phyloP scores from a whole-genome alignment of 2,329 filamentous ascomycete genomes.

The Beauveria caledonica region DNA sequence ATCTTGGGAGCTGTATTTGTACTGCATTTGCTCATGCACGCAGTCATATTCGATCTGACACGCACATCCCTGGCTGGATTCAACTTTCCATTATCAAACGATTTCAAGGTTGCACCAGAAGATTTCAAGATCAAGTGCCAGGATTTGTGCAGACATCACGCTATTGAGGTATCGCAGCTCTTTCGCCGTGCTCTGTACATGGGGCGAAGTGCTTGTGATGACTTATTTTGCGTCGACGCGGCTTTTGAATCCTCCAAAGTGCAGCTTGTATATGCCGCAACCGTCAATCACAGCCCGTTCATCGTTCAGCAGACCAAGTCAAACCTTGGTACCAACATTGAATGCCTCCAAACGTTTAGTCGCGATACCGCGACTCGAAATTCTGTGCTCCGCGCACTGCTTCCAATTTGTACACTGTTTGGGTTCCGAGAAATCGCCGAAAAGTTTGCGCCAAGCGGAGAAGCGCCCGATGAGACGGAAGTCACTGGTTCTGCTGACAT shows the following conservation, averaged over 20 bases:
- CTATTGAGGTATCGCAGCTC: constrained; percentile 17
- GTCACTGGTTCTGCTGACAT: constrained; percentile 16
- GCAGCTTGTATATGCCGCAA: constrained; percentile 20
- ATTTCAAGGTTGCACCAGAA: constrained; percentile 16
- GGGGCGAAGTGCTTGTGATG: constrained; percentile 16
- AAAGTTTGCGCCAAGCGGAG: constrained; percentile 13
- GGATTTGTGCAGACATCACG: constrained; percentile 17
- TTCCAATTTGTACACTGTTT: constrained; percentile 17
- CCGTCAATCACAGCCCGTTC: constrained; percentile 15
- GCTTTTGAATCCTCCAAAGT: constrained; percentile 20
- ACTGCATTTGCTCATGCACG: constrained; percentile 19
- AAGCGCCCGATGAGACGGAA: constrained; percentile 11
- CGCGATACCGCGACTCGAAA: constrained; percentile 14
- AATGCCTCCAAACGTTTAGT: constrained; percentile 14
- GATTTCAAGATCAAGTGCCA: constrained; percentile 17
- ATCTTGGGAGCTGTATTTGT: constrained; percentile 18
- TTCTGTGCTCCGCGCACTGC: constrained; percentile 15
- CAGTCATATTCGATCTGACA: constrained; percentile 19
- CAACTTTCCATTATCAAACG: constrained; percentile 18
- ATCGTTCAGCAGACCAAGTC: constrained; percentile 15
- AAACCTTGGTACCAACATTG: constrained; percentile 17
- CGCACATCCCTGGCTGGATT: constrained; percentile 19
- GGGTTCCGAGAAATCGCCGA: constrained; percentile 17
- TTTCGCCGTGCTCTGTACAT: constrained; percentile 14
- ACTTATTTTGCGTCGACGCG: constrained; percentile 17